These are phyloP conservation scores for Schizosaccharomyces lindneri DNA, from an alignment of 805 yeast genomes.

Conservation along the genomic window DNA sequence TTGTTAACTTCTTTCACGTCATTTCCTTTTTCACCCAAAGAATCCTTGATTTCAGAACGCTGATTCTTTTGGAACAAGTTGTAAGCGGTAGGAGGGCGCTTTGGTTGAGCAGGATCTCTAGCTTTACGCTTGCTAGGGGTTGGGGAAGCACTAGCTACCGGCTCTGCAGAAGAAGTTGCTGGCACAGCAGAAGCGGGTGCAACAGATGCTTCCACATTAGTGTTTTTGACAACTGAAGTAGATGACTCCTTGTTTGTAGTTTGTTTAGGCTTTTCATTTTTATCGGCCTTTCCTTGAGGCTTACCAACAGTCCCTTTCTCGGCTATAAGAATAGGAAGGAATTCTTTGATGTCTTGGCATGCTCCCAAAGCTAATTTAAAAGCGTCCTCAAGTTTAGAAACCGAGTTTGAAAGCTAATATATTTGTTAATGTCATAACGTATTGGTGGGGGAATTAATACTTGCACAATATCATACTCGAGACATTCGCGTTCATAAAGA, in stretches of 20 bases:
- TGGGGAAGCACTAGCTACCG: neutral
- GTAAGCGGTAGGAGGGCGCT: slow-evolving; percentile 2
- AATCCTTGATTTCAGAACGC: neutral
- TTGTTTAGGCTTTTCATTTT: neutral
- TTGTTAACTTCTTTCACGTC: neutral
- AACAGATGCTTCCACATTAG: neutral
- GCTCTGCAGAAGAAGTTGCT: neutral
- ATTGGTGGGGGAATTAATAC: no score
- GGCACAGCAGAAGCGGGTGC: neutral
- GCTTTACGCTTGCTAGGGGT: neutral
- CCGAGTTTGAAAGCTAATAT: neutral
- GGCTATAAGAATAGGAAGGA: neutral
- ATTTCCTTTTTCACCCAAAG: neutral
- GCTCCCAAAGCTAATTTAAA: neutral
- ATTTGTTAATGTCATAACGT: neutral
- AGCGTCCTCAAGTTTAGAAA: neutral
- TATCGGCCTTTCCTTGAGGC: neutral
- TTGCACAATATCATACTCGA: no score
- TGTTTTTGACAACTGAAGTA: neutral
- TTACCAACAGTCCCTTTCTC: neutral
- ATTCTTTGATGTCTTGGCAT: neutral
- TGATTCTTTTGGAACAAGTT: neutral
- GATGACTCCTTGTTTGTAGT: neutral
- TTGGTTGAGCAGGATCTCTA: slow-evolving; percentile 2
- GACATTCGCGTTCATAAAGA: no score